Evolutionary conservation across 1,284 basidiomycete genomes (phyloP).

Genomic region (Rhizopogon parksii): DNA sequence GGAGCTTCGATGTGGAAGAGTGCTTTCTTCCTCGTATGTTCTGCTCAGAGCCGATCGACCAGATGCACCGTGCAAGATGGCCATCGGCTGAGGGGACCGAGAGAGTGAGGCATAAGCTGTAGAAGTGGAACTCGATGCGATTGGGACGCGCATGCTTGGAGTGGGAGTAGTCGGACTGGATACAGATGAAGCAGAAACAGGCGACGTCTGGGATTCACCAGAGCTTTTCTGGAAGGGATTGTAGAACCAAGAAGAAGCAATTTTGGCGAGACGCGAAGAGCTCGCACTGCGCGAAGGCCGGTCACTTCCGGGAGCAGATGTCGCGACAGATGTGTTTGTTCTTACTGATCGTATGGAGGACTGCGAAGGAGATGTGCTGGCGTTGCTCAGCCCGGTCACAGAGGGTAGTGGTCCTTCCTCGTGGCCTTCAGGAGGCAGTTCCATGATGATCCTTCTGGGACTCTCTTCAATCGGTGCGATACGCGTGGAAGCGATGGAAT

Average conservation of each 20-base stretch:
- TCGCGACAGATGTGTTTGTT: conserved; percentile 35
- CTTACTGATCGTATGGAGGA: conserved; percentile 53
- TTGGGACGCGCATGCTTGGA: conserved; percentile 25
- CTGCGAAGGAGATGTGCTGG: conserved; percentile 66
- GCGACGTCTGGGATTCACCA: conserved; percentile 54
- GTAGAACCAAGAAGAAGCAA: conserved; percentile 69
- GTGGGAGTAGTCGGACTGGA: conserved; percentile 24
- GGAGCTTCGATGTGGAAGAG: conserved; percentile 36
- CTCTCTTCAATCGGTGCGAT: conserved; percentile 67
- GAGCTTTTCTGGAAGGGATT: conserved; percentile 61
- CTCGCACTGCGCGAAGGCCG: conserved; percentile 15
- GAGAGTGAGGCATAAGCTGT: conserved; percentile 26
- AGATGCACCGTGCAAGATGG: conserved; percentile 43
- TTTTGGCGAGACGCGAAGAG: conserved; percentile 43
- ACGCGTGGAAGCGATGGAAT: conserved; percentile 36
- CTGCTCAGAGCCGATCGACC: conserved; percentile 39
- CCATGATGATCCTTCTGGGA: conserved; percentile 41
- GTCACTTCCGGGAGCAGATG: conserved; percentile 10
- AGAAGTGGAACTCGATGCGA: conserved; percentile 21
- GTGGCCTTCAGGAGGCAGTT: conserved; percentile 42
- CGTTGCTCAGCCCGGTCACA: conserved; percentile 26
- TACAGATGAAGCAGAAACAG: conserved; percentile 41
- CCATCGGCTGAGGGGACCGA: conserved; percentile 43
- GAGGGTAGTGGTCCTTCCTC: conserved; percentile 30
- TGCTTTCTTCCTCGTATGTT: conserved; percentile 50